Evolutionary conservation across 345 rosid species (phyloP).

Genomic region (Eucalyptus regnans): DNA sequence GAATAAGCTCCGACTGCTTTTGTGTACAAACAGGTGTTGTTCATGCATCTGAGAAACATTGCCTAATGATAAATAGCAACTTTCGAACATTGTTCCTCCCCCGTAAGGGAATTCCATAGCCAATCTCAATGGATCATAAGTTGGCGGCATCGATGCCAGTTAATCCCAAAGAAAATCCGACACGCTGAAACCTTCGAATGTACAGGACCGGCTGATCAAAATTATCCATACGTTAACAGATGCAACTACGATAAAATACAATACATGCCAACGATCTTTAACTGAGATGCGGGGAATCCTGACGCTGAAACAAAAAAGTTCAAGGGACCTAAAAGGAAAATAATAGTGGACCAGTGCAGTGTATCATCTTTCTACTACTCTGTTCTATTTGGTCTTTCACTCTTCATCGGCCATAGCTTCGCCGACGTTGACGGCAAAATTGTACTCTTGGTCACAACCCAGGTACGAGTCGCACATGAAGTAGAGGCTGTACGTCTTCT

Average conservation of each 20-base stretch:
- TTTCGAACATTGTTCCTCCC: not conserved
- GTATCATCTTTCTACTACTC: not conserved
- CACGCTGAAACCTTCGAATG: not conserved
- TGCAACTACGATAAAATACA: not conserved
- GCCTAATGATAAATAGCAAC: not conserved
- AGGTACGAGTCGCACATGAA: slow-evolving; percentile 87
- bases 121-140: not conserved
- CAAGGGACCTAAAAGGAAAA: not conserved
- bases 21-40: not conserved
- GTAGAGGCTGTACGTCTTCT: slow-evolving; percentile 50
- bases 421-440: slow-evolving; percentile 43
- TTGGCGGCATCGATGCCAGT: not conserved
- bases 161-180: not conserved
- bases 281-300: not conserved
- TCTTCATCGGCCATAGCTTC: slow-evolving; percentile 27
- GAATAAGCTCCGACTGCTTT: not conserved
- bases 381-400: not conserved
- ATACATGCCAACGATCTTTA: not conserved
- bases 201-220: not conserved
- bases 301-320: not conserved
- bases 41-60: not conserved
- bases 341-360: not conserved
- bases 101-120: not conserved
- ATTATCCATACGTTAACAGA: not conserved
- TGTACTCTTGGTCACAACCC: slow-evolving; percentile 87